phyloP scores from a whole-genome alignment of 345 rosid species.

The Aurinia saxatilis region DNA sequence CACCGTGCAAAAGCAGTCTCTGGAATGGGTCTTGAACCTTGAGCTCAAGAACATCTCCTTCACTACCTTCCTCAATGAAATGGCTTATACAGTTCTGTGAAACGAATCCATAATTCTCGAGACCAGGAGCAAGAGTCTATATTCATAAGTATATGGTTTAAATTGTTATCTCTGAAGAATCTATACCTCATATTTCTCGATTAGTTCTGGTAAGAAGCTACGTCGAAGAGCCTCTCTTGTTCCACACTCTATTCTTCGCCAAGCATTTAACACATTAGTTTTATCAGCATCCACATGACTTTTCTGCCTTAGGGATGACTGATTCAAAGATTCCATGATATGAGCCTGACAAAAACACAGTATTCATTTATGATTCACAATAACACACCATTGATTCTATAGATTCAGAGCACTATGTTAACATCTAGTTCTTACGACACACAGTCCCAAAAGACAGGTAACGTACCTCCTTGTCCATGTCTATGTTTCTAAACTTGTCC shows the following conservation, averaged over 20 bases:
- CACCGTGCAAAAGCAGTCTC: conserved; percentile 85
- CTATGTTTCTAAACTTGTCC: conserved; percentile 90
- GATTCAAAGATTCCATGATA: conserved; percentile 43
- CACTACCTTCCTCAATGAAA: conserved; percentile 45
- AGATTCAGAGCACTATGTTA: background rate
- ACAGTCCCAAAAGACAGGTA: background rate
- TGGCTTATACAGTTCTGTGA: conserved; percentile 56
- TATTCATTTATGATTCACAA: background rate
- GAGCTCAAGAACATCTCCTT: conserved; percentile 54
- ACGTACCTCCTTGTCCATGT: conserved; percentile 96
- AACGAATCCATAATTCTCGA: background rate
- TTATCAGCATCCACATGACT: conserved; percentile 58
- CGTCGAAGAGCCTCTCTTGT: conserved; percentile 93
- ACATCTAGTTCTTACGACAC: background rate
- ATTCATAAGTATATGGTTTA: background rate
- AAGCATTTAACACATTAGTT: conserved; percentile 65
- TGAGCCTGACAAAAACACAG: conserved; percentile 44
- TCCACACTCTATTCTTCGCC: conserved; percentile 71
- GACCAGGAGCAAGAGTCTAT: background rate
- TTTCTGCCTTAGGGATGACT: conserved; percentile 40
- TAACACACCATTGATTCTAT: background rate
- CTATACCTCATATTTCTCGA: conserved; percentile 78
- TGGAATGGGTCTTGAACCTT: conserved; percentile 87
- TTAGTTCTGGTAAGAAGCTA: conserved; percentile 71
- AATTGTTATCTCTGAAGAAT: background rate